Conservation (phyloP, 163 green algal species). For the Coccomyxa subellipsoidea region DNA sequence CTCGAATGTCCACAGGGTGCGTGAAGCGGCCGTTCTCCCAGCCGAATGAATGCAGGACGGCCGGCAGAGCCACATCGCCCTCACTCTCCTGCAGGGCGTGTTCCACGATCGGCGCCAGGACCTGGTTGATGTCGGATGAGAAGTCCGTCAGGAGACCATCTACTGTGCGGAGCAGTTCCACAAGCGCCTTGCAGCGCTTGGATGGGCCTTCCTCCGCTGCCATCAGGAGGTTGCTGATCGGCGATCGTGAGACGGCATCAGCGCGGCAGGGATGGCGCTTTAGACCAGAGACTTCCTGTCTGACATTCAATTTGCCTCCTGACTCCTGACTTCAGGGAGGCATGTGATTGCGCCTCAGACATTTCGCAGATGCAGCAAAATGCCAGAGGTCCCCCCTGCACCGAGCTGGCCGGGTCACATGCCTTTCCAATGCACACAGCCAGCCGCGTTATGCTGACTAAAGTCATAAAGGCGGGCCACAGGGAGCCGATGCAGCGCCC, state of each 20-base stretch:
- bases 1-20: slow-evolving; percentile 4
- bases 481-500: too few relatives aligned
- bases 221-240: too few relatives aligned
- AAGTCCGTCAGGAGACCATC: slow-evolving; percentile 2
- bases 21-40: slow-evolving; percentile 21
- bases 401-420: background rate
- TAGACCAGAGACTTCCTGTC: too few relatives aligned
- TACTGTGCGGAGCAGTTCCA: background rate
- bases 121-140: background rate
- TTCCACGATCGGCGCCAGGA: background rate
- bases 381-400: background rate
- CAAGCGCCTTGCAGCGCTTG: background rate
- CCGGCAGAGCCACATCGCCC: background rate
- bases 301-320: too few relatives aligned
- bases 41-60: background rate
- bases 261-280: too few relatives aligned
- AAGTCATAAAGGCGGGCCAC: too few relatives aligned
- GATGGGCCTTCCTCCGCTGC: too few relatives aligned
- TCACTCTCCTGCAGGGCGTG: background rate
- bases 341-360: background rate
- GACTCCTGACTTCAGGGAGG: background rate
- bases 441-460: background rate
- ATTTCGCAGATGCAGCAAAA: background rate
- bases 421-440: background rate
- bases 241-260: too few relatives aligned